Conservation (phyloP, 2,329 filamentous ascomycete species). For the Apiospora phragmitis region DNA sequence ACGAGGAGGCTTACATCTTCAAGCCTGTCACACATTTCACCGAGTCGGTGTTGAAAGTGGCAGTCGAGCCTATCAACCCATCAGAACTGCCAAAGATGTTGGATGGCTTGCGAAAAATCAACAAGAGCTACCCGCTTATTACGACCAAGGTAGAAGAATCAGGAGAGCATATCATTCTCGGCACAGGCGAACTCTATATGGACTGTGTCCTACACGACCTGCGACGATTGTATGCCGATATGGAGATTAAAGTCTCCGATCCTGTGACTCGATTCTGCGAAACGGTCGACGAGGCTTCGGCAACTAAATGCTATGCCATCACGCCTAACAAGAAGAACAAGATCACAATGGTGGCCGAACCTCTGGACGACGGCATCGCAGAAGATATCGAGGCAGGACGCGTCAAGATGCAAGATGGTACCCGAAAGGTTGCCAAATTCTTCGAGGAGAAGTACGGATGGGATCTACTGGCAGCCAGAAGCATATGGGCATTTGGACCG, state of each 20-base stretch:
- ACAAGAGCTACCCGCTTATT: constrained; percentile 95
- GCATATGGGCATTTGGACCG: constrained; percentile 98
- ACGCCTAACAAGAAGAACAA: constrained; percentile 99
- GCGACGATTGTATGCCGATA: constrained; percentile 90
- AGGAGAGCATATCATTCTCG: constrained; percentile 91
- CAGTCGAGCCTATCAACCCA: constrained; percentile 96
- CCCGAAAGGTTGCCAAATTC: constrained; percentile 91
- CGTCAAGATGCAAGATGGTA: constrained; percentile 90
- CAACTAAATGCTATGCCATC: constrained; percentile 95
- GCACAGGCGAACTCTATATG: constrained; percentile 99
- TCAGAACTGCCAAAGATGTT: constrained; percentile 99
- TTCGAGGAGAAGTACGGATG: constrained; percentile 97
- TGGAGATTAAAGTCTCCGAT: constrained; percentile 99
- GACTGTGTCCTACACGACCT: constrained; percentile 97
- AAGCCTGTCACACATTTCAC: constrained; percentile 91
- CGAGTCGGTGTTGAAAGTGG: constrained; percentile 95
- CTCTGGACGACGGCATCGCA: constrained; percentile 90
- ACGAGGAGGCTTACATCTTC: constrained; percentile 95
- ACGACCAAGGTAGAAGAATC: constrained; percentile 98
- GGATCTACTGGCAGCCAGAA: constrained; percentile 90
- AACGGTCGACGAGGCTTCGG: constrained; percentile 94
- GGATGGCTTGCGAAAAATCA: constrained; percentile 92
- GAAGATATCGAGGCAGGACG: constrained; percentile 90
- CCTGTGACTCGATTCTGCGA: constrained; percentile 97
- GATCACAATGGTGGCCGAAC: constrained; percentile 97